Evolutionary conservation across 169 alveolate genomes (phyloP).

Genomic region (Plasmodium falciparum): DNA sequence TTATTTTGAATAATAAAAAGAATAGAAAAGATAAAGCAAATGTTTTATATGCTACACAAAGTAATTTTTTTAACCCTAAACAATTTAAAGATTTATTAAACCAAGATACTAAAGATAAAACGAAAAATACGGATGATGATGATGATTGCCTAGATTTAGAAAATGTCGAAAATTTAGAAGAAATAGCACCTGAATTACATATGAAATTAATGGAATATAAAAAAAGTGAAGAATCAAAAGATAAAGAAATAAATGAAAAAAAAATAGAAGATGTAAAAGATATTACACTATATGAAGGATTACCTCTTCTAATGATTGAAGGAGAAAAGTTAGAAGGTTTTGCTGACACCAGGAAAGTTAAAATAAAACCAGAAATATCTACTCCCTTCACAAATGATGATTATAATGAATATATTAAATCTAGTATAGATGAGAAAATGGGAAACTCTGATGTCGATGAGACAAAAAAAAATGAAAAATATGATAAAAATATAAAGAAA

Average conservation of each 20-base stretch:
- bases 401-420: slow-evolving; percentile 38
- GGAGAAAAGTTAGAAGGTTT: slow-evolving; percentile 73
- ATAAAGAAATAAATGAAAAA: not conserved
- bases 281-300: slow-evolving; percentile 49
- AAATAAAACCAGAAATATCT: slow-evolving; percentile 51
- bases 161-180: slow-evolving; percentile 49
- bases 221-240: slow-evolving; percentile 8
- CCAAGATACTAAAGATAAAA: slow-evolving; percentile 25
- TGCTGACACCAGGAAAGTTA: slow-evolving; percentile 55
- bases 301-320: slow-evolving; percentile 75
- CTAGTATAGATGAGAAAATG: not conserved
- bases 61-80: slow-evolving; percentile 60
- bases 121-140: not conserved
- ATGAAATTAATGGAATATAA: slow-evolving; percentile 24
- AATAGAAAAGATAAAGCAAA: slow-evolving; percentile 16
- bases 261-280: slow-evolving; percentile 22
- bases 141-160: slow-evolving; percentile 43
- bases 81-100: slow-evolving; percentile 63
- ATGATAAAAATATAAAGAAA: not conserved
- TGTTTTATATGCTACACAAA: slow-evolving; percentile 20
- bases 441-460: not conserved
- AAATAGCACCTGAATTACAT: slow-evolving; percentile 46
- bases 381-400: slow-evolving; percentile 45
- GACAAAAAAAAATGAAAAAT: not conserved
- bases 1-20: not conserved